These are phyloP conservation scores for Aspergillus pseudotamarii DNA, from an alignment of 2,329 filamentous ascomycete genomes.

Conservation along the genomic window DNA sequence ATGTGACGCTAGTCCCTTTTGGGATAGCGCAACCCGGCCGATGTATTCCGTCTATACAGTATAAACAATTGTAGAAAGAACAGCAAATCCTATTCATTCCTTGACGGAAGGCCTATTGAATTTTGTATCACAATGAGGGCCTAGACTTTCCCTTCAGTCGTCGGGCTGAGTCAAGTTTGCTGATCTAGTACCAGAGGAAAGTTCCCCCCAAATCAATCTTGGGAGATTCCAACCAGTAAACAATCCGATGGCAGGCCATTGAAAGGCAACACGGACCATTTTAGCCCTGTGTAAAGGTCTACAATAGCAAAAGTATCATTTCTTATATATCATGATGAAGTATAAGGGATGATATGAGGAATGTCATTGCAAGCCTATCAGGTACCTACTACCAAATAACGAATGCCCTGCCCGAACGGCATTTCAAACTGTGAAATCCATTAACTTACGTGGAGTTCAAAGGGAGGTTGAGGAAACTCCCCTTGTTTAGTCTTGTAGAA, in stretches of 20 bases:
- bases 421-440: background rate
- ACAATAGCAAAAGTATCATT: background rate
- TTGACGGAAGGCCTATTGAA: background rate
- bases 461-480: background rate
- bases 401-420: background rate
- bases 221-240: background rate
- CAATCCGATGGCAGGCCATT: background rate
- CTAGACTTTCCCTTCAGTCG: background rate
- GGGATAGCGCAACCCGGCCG: constrained; percentile 16
- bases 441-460: background rate
- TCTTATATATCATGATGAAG: background rate
- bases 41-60: background rate
- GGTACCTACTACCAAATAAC: background rate
- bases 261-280: background rate
- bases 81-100: background rate
- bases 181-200: background rate
- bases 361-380: background rate
- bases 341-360: background rate
- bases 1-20: constrained; percentile 24
- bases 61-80: background rate
- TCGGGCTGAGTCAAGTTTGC: background rate
- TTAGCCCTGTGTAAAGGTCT: background rate
- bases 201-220: background rate
- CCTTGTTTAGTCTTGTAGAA: background rate
- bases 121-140: background rate